Percentiles rank a stretch among this genome's conserved stretches.
Evolutionary conservation across 73 alveolate genomes (phyloP).

Genomic region (Diophrys appendiculata): DNA sequence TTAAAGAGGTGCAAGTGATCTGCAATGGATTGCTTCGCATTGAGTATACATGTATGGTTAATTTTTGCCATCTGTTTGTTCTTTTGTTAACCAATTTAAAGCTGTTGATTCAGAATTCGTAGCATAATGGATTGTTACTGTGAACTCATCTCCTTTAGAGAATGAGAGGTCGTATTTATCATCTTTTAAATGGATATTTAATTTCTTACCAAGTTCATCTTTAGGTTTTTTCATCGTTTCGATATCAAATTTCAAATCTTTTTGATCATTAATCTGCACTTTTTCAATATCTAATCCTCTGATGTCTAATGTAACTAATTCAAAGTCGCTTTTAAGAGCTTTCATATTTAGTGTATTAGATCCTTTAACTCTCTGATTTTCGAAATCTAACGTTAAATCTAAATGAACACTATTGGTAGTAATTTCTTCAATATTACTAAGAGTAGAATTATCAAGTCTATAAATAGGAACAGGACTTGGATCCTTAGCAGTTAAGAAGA

Average conservation of each 20-base stretch:
- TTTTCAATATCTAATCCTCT: background rate
- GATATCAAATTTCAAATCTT: background rate
- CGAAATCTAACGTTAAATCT: background rate
- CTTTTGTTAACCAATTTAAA: slow-evolving; percentile 74
- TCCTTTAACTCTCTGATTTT: slow-evolving; percentile 20
- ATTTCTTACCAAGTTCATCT: background rate
- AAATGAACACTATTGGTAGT: slow-evolving; percentile 3
- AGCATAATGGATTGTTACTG: slow-evolving; percentile 19
- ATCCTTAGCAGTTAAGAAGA: too few relatives aligned
- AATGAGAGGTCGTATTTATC: background rate
- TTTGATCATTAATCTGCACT: background rate
- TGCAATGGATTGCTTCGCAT: slow-evolving; percentile 89
- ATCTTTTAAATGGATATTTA: background rate
- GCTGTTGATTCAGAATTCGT: slow-evolving; percentile 69
- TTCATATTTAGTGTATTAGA: slow-evolving; percentile 29
- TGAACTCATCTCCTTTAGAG: slow-evolving; percentile 1
- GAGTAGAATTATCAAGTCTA: slow-evolving; percentile 19
- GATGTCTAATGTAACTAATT: slow-evolving; percentile 8
- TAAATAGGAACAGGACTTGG: too few relatives aligned
- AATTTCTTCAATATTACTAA: slow-evolving; percentile 7
- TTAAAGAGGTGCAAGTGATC: slow-evolving; percentile 94
- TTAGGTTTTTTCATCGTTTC: background rate
- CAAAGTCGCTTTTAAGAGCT: slow-evolving; percentile 19
- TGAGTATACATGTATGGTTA: slow-evolving; percentile 81
- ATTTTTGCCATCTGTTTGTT: slow-evolving; percentile 70